phyloP scores from a whole-genome alignment of 2,329 filamentous ascomycete species.

The Colletotrichum tropicale region DNA sequence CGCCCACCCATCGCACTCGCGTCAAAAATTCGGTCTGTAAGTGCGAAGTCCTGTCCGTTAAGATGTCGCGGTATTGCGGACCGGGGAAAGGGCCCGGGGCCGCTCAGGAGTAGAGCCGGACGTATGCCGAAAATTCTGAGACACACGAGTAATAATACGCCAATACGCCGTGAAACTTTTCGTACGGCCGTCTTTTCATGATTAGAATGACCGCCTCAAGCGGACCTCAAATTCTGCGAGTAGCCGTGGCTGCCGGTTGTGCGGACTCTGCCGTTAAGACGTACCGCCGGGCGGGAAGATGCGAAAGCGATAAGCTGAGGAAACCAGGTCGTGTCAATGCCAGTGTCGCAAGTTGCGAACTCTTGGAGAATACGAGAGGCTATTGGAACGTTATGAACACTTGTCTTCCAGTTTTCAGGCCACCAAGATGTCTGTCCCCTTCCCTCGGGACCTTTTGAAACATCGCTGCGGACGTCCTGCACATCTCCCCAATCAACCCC shows the following conservation, averaged over 20 bases:
- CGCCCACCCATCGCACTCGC: neutral
- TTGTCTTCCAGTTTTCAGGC: neutral
- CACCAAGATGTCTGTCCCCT: neutral
- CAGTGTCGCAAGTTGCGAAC: neutral
- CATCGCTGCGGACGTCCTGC: neutral
- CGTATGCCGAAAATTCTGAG: neutral
- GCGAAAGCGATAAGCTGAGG: neutral
- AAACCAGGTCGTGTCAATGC: neutral
- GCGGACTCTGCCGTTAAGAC: neutral
- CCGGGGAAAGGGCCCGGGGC: neutral
- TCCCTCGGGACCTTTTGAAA: neutral
- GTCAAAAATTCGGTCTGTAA: neutral
- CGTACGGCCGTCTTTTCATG: neutral
- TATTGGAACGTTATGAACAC: neutral
- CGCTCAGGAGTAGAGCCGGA: neutral
- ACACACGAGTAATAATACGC: neutral
- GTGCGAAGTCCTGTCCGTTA: neutral
- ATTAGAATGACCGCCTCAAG: neutral
- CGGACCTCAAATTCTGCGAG: neutral
- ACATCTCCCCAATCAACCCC: neutral
- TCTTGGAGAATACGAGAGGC: neutral
- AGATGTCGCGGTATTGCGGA: neutral
- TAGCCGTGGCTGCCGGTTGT: neutral
- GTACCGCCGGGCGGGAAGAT: neutral
- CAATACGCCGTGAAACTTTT: neutral